These are phyloP conservation scores for Termitomyces sp. DNA, from an alignment of 768 basidiomycete species.

Conservation along the genomic window DNA sequence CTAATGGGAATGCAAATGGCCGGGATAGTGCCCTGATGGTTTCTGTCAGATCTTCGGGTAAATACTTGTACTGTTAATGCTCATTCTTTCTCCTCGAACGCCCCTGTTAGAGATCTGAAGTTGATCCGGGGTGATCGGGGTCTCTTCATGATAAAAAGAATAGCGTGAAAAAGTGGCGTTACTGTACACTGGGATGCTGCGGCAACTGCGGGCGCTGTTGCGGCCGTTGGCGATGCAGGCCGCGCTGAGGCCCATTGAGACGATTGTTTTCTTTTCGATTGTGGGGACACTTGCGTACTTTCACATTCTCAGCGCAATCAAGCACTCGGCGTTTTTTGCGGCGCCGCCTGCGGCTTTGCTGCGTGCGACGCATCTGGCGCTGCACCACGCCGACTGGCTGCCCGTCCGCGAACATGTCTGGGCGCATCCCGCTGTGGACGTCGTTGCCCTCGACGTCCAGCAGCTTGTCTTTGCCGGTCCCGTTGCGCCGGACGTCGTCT, in stretches of 20 bases:
- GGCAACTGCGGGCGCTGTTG: constrained; percentile 53
- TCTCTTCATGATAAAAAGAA: no score
- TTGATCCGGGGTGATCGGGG: no score
- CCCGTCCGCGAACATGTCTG: constrained; percentile 52
- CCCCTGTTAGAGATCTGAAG: no score
- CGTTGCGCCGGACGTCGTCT: no score
- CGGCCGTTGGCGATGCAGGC: constrained; percentile 68
- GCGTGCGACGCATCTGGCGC: constrained; percentile 51
- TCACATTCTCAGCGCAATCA: constrained; percentile 85
- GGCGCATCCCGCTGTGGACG: constrained; percentile 26
- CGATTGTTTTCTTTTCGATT: constrained; percentile 86
- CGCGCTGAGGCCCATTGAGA: constrained; percentile 78
- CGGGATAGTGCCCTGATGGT: no score
- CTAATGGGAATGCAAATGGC: no score
- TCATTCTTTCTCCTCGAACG: no score
- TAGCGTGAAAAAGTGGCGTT: no score
- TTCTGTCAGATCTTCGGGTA: no score
- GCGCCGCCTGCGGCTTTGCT: constrained; percentile 42
- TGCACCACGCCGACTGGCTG: constrained; percentile 57
- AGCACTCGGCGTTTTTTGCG: constrained; percentile 78
- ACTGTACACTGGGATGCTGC: constrained; percentile 13
- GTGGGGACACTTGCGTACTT: constrained; percentile 93
- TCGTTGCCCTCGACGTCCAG: constrained; percentile 59
- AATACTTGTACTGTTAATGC: no score
- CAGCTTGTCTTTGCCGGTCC: constrained; percentile 59